Base-by-base conservation (phyloP, 768 basidiomycete species). In the Dictyophora rubrovolvata region DNA sequence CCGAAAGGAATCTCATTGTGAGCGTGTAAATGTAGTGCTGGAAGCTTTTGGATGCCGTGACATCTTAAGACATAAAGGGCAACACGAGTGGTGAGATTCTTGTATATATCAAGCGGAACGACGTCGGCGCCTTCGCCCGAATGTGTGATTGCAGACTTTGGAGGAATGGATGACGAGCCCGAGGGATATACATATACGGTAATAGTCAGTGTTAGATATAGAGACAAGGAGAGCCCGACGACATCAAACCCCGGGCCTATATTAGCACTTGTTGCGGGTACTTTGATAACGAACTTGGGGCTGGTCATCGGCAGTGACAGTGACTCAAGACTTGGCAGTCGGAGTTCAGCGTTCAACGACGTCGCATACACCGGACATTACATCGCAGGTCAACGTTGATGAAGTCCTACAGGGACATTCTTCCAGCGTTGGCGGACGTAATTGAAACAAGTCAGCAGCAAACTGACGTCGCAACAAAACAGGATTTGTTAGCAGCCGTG, bases 171-270 rank as follows among this genome's bases (percentile, higher is more conserved):
- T 36, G 50, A 70, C 50, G 34, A 68, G 63, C 61, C 56, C 4
- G 63, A 46, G 21, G 74, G 67, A 5, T 63, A 55, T 28, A 28
- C 7, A 5, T 72, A 66, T 12, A 79, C 67, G 52, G 75, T 76
- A 65, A 93, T 85, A 51, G 79, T 78, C 66, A 98, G 78, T 16
- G 83, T 85, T 64, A 97, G 81, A 64, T 85, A 79, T 33, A 96
- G 81, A 1, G 91, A 92, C 21, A 98, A 84, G 0, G 95, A 94
- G 63, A 99, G 86, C n/a, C 96, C 96, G 63, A 97, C 93, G 63
- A 98, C 96, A 71, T 99, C 96, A 72, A 99, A 99, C 22, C 95
- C 95, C 46, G 95, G 95, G 1, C 95, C 95, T 68, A 99, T 93
- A 76, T 99, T 99, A 63, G 95, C 95, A 63, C 94, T 93, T 1